Base-by-base conservation (phyloP, 768 basidiomycete species). In the Paxillus involutus region DNA sequence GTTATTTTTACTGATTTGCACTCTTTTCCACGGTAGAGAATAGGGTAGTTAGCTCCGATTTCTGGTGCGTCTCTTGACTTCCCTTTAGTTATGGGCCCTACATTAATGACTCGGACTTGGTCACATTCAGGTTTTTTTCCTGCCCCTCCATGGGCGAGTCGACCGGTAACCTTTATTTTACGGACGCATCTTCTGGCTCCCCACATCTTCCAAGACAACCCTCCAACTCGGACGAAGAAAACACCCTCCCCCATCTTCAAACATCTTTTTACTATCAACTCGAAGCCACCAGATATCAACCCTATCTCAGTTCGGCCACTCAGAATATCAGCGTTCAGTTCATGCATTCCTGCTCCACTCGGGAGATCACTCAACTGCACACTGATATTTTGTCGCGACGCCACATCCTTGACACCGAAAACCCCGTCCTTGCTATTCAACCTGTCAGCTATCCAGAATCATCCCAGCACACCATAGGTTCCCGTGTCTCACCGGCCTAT, bases 261-360 rank as follows among this genome's bases (percentile, higher is more conserved):
- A 40, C 58, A 3, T 45, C 63, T 10, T 54, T 59, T 32, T 40
- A 59, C 24, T 57, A 49, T 33, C 60, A 63, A n/a, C n/a, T n/a
- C n/a, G n/a, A n/a, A 52, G n/a, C 44, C 3, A 16, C 39, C 29
- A 30, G 43, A 1, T 60, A 49, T 35, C 57, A 51, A 19, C 47
- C 59, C 53, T 64, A 60, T 57, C 61, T 59, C 13, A n/a, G 30
- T 21, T 7, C 51, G 4, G 51, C 52, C 51, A 30, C 58, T 30
- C 64, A 63, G 56, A 67, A 59, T 67, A 59, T 67, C 63, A 69
- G 66, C 29, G 57, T 63, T 47, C 70, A 70, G 59, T 68, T 70
- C 63, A 56, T 63, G 69, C 53, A 49, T 41, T 59, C 63, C 56
- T 63, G 63, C 41, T 40, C 57, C n/a, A 42, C 49, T 51, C 62